Base-by-base conservation (phyloP, 768 basidiomycete genomes). In the Lanmaoa rubissima region DNA sequence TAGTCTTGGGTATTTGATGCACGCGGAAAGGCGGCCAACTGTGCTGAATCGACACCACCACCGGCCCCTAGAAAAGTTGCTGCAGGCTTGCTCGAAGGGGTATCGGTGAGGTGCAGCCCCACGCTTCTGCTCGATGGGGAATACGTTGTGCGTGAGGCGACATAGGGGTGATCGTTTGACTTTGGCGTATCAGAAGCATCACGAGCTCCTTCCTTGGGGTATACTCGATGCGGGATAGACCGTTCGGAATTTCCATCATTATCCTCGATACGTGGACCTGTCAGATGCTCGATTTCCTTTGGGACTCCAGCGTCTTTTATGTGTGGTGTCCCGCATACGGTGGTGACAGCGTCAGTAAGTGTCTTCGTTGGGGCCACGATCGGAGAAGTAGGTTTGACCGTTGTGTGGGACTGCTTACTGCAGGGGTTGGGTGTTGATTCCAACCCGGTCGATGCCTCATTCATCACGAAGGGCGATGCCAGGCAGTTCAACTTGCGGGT, bases 381-480 rank as follows among this genome's bases (percentile, higher is more conserved):
- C 17, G 59, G 48, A 17, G 50, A 50, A 12, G 47, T 45, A 46
- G 59, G 40, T 44, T 34, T 44, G 50, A 40, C 26, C 7, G 34
- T 16, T 26, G 53, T 42, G 34, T 54, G 49, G 5, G 51, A 28
- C 24, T 43, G 54, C 26, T 45, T 28, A 47, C 40, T 28, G 42
- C 41, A 53, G 21, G 48, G 26, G 43, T 53, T 49, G n/a, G 51
- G 14, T 10, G 28, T 35, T 1, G 57, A 57, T n/a, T 48, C 54
- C 26, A 34, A 36, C 17, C 14, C 55, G 16, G 54, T 38, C 26
- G 53, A 48, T 2, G 53, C 36, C 47, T 49, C 59, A 21, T 50
- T 26, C 31, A 46, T 34, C n/a, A 55, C 42, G 14, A 65, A 64
- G 11, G 61, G 57, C 39, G 67, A 55, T 32, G 65, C 58, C 10